A percentile compares a stretch with the other conserved stretches of the same genome.
Conservation (phyloP, 371 early-diverging fungal species). For the Apophysomyces elegans region DNA sequence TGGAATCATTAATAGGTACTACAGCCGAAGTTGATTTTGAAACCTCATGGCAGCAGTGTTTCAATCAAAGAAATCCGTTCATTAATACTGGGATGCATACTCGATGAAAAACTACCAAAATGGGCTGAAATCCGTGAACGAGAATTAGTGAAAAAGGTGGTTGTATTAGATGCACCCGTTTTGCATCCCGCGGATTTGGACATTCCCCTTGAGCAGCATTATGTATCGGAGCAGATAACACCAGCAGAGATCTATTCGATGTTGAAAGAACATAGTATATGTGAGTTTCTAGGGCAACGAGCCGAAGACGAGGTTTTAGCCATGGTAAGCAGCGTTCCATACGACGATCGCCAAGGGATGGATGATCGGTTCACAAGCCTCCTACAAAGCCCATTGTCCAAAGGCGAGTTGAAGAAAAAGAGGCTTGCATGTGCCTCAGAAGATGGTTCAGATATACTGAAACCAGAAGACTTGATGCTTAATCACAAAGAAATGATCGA, state of each 20-base stretch:
- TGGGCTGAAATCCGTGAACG: slow-evolving; percentile 15
- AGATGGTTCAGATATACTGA: background rate
- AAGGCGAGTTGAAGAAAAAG: slow-evolving; percentile 29
- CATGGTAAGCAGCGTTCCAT: background rate
- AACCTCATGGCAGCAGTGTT: background rate
- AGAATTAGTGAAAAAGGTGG: slow-evolving; percentile 18
- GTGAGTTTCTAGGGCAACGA: background rate
- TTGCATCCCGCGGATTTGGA: slow-evolving; percentile 29
- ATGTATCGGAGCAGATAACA: slow-evolving; percentile 15
- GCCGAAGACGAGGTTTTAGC: background rate
- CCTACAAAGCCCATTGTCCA: slow-evolving; percentile 32
- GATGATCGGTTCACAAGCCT: slow-evolving; percentile 33
- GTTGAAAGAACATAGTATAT: slow-evolving; percentile 8
- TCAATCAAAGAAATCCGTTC: background rate
- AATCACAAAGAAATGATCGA: slow-evolving; percentile 40
- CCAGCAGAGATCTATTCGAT: slow-evolving; percentile 23
- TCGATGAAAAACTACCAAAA: slow-evolving; percentile 4
- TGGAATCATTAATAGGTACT: background rate
- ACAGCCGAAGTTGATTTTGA: background rate
- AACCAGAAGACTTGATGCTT: slow-evolving; percentile 33
- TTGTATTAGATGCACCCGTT: slow-evolving; percentile 31
- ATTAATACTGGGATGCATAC: background rate
- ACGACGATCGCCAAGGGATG: slow-evolving; percentile 12
- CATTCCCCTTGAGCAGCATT: slow-evolving; percentile 18
- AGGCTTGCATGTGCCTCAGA: slow-evolving; percentile 25